These are phyloP conservation scores for Micromonas commoda DNA, from an alignment of 139 green algal genomes.

Conservation along the genomic window DNA sequence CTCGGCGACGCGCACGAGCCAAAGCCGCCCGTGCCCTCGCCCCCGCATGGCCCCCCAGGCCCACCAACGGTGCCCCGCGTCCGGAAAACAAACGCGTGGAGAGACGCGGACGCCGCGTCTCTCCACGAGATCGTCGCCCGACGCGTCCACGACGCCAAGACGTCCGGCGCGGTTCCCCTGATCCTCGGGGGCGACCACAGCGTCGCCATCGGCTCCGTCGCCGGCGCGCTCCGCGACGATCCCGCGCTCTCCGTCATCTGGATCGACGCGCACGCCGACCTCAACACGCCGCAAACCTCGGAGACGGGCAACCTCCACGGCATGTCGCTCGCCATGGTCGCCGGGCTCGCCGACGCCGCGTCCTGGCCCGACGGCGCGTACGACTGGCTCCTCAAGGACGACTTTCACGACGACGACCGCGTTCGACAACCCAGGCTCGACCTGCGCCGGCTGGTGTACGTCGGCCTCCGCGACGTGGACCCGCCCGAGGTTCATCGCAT, in stretches of 20 bases:
- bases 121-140: background rate
- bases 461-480: background rate
- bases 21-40: background rate
- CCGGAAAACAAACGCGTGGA: background rate
- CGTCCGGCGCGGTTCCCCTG: too few species aligned
- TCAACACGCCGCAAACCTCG: background rate
- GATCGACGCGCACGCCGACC: background rate
- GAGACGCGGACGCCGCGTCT: too few species aligned
- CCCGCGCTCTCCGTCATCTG: background rate
- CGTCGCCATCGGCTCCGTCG: background rate
- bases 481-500: background rate
- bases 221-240: background rate
- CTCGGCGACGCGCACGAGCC: background rate
- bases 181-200: background rate
- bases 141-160: too few species aligned
- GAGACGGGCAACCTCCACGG: background rate
- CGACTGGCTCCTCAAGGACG: background rate
- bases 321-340: background rate
- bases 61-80: background rate
- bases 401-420: background rate
- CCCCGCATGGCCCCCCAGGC: background rate
- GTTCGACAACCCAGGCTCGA: too few species aligned
- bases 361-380: slow-evolving; percentile 31
- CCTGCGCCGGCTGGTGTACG: background rate
- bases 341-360: slow-evolving; percentile 1